Conservation (phyloP, 176 grass and related monocot genomes). For the Carex kokanica region DNA sequence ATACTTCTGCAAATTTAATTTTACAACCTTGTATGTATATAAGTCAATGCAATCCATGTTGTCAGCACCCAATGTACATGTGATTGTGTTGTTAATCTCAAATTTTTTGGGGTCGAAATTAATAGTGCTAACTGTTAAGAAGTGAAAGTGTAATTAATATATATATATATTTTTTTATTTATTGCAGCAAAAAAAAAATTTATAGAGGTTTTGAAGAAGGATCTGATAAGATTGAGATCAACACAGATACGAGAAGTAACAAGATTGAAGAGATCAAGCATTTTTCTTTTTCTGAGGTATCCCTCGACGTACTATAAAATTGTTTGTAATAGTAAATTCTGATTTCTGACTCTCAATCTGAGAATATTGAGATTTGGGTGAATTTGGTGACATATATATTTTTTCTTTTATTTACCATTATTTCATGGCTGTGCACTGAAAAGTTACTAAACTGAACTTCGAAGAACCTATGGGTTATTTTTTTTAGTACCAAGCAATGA, state of each 20-base stretch:
- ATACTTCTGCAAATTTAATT: no score
- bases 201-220: constrained; percentile 75
- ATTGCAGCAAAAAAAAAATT: background rate
- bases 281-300: constrained; percentile 67
- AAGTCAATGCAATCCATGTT: no score
- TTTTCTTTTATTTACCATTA: background rate
- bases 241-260: constrained; percentile 64
- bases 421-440: background rate
- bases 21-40: no score
- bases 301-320: background rate
- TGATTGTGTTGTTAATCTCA: no score
- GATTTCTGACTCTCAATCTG: background rate
- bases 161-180: no score
- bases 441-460: background rate
- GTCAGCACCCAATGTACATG: no score
- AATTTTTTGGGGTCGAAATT: no score
- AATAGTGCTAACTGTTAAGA: no score
- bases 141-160: no score
- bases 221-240: constrained; percentile 79
- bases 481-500: no score
- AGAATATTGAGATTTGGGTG: background rate
- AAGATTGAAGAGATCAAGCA: constrained; percentile 76
- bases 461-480: background rate
- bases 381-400: background rate
- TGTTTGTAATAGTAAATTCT: background rate